Evolutionary conservation across 345 rosid species (phyloP), one percentile per base, ranked within the genome.

Genomic region (Leavenworthia alabamica): DNA sequence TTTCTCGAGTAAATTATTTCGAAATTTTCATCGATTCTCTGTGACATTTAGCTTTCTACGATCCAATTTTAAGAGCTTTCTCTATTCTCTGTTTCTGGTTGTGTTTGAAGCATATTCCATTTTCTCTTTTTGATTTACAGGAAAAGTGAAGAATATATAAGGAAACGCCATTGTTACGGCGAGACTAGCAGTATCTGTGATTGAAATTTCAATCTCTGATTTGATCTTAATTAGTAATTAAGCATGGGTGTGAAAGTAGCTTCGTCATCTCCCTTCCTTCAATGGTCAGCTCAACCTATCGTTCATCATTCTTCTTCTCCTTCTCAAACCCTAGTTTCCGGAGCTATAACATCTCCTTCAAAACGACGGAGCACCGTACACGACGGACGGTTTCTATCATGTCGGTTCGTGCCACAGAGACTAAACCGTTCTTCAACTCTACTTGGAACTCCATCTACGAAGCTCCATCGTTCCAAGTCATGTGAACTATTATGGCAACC

Each of bases 171-270:
- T 36, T 45, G 39, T 45, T 66, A 17, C 16, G 20, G n/a, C n/a
- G 52, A 40, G 22, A 64, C 13, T 27, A 50, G 29, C 29, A 17
- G 24, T 3, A 23, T 35, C 35, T 33, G 36, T 24, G 35, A 14
- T 8, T 20, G 22, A 20, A 20, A 20, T 20, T 20, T 20, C 22
- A 20, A 20, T 20, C 22, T n/a, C 22, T 20, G 22, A 20, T 20
- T 20, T 5, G n/a, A 49, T 42, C 27, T 20, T 8, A 20, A 20
- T 14, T 8, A 36, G 64, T 12, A 60, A 3, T 41, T 27, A 1
- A 5, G 3, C 31, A 90, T 90, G 98, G 88, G 72, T 16, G 79
- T 82, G 79, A 83, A 82, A 79, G 87, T 76, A 48, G 87, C 74
- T 1, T 76, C 77, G 2, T 56, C 79, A 23, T 52, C 76, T 2